Percentiles rank a stretch among this genome's conserved stretches.
Conservation (phyloP, 495 filamentous ascomycete genomes). For the Beverwykella pulmonaria region DNA sequence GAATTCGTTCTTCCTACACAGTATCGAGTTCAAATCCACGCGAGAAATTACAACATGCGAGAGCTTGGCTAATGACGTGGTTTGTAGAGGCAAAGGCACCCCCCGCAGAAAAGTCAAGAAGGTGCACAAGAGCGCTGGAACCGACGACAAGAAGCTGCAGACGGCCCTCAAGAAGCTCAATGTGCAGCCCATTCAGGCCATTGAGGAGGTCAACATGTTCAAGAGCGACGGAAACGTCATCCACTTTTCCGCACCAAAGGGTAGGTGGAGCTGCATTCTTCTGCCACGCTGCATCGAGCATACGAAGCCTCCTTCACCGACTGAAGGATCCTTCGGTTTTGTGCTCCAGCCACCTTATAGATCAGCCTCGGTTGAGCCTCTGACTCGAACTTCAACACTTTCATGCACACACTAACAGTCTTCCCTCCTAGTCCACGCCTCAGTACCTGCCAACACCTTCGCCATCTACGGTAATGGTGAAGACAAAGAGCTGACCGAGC, state of each 20-base stretch:
- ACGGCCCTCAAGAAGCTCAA: constrained; percentile 59
- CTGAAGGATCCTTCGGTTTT: too few relatives aligned
- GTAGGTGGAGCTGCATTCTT: constrained; percentile 55
- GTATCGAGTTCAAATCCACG: background rate
- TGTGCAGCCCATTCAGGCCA: constrained; percentile 80
- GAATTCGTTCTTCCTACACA: background rate
- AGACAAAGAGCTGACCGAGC: constrained; percentile 99
- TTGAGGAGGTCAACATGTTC: constrained; percentile 99
- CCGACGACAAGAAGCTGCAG: constrained; percentile 99
- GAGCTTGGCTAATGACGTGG: constrained; percentile 20
- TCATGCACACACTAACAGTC: background rate
- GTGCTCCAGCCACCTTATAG: background rate
- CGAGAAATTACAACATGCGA: background rate
- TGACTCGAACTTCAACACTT: background rate
- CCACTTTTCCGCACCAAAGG: constrained; percentile 96
- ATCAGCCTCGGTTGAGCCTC: background rate
- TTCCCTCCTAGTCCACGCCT: constrained; percentile 75
- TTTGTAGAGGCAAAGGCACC: constrained; percentile 91
- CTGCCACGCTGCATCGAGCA: constrained; percentile 2
- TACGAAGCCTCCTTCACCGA: background rate
- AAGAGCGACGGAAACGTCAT: constrained; percentile 99
- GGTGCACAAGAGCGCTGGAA: constrained; percentile 83
- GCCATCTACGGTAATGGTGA: constrained; percentile 98
- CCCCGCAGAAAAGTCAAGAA: constrained; percentile 98
- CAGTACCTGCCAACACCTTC: constrained; percentile 96